Conservation (phyloP, 176 grass and related monocot genomes). For the Tuctoria greenei region DNA sequence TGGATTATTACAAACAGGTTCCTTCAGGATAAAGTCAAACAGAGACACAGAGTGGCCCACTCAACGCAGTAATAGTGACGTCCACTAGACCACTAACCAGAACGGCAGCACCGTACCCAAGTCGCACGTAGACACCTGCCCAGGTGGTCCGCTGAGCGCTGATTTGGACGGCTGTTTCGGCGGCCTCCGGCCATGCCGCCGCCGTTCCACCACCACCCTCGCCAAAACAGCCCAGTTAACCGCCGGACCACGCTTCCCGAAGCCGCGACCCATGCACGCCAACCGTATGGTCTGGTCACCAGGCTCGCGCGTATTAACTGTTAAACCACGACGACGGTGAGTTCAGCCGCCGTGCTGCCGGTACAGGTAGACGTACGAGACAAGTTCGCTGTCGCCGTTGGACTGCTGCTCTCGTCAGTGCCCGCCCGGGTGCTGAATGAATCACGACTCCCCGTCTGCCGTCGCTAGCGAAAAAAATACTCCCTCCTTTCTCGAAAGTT, state of each 20-base stretch:
- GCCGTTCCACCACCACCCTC: constrained; percentile 3
- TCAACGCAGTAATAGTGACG: constrained; percentile 30
- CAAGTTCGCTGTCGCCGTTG: neutral
- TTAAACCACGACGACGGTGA: neutral
- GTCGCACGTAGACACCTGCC: constrained; percentile 6
- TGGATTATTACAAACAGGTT: too few relatives aligned
- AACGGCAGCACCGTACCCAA: too few relatives aligned
- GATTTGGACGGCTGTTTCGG: constrained; percentile 30
- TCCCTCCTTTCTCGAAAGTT: too few relatives aligned
- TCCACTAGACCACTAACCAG: too few relatives aligned
- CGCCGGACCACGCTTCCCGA: constrained; percentile 23
- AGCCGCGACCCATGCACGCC: neutral
- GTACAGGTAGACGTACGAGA: neutral
- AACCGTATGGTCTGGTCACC: neutral
- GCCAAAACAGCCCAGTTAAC: neutral
- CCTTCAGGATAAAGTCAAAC: constrained; percentile 6
- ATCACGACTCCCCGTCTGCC: neutral
- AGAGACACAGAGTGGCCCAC: neutral
- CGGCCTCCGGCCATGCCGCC: neutral
- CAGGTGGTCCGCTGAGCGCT: constrained; percentile 13
- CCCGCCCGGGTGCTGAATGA: neutral
- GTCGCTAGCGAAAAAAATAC: constrained; percentile 10
- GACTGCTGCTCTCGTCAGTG: neutral
- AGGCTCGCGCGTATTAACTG: neutral
- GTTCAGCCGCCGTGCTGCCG: neutral